Percentiles rank a stretch among this genome's conserved stretches.
phyloP scores from a whole-genome alignment of 768 basidiomycete genomes.

The Strobilomyces dryophilus region DNA sequence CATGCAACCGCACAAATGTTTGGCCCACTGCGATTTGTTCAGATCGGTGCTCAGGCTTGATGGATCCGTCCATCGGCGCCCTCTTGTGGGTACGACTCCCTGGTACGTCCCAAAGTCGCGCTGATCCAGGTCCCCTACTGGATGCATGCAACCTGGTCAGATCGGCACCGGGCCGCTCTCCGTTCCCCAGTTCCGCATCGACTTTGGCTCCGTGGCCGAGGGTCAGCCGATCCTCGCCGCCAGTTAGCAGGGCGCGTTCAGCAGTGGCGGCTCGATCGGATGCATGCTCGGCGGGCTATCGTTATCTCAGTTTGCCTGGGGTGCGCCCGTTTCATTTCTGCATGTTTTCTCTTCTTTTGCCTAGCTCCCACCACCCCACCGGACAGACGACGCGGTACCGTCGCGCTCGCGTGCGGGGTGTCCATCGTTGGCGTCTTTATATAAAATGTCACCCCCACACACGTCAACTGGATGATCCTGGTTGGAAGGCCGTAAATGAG shows the following conservation, averaged over 20 bases:
- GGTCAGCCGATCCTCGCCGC: conserved; percentile 16
- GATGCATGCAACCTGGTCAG: neutral
- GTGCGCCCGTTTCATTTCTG: neutral
- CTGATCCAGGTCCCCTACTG: no score
- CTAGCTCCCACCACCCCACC: no score
- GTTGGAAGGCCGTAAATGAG: conserved; percentile 23
- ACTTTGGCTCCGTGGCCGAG: conserved; percentile 19
- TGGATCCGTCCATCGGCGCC: no score
- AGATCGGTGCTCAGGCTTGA: no score
- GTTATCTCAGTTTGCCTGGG: conserved; percentile 23
- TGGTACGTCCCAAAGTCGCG: no score
- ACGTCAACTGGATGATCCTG: conserved; percentile 22
- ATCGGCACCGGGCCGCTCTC: conserved; percentile 21
- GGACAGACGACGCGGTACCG: conserved; percentile 22
- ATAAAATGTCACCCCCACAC: conserved; percentile 23
- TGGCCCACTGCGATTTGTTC: no score
- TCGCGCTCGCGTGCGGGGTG: conserved; percentile 16
- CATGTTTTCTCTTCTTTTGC: no score
- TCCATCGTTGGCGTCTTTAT: conserved; percentile 23
- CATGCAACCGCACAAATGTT: no score
- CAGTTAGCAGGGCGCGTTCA: conserved; percentile 28
- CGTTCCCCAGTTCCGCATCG: conserved; percentile 23
- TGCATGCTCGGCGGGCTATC: no score
- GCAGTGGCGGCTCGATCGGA: conserved; percentile 21
- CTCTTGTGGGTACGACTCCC: no score